These are phyloP conservation scores for Colletotrichum spinosum DNA, from an alignment of 2,329 filamentous ascomycete genomes.

Conservation along the genomic window DNA sequence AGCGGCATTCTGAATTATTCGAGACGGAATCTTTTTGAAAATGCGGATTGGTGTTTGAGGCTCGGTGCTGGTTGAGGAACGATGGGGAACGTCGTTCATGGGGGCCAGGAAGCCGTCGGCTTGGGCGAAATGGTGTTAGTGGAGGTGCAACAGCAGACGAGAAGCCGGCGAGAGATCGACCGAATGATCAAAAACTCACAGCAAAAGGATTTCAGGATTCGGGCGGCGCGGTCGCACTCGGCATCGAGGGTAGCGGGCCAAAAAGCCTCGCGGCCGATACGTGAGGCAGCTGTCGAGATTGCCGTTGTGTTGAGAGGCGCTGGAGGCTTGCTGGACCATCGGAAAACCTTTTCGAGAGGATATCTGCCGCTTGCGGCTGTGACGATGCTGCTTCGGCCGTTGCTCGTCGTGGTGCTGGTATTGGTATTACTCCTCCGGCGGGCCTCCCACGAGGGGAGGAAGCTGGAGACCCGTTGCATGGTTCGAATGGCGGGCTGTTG, in stretches of 20 bases:
- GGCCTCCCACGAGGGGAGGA: slow-evolving; percentile 59
- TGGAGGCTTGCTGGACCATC: slow-evolving; percentile 61
- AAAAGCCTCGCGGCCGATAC: slow-evolving; percentile 79
- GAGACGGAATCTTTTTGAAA: slow-evolving; percentile 84
- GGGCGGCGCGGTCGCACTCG: slow-evolving; percentile 91
- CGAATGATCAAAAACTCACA: slow-evolving; percentile 62
- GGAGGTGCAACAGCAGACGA: slow-evolving; percentile 7
- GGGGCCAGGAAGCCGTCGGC: slow-evolving; percentile 68
- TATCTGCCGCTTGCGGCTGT: slow-evolving; percentile 42
- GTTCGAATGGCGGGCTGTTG: slow-evolving; percentile 37
- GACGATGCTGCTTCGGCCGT: slow-evolving; percentile 28
- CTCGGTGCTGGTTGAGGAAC: slow-evolving; percentile 42
- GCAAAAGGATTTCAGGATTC: slow-evolving; percentile 91
- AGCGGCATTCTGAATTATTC: slow-evolving; percentile 89
- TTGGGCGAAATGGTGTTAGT: slow-evolving; percentile 43
- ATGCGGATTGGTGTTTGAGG: slow-evolving; percentile 66
- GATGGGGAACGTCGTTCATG: slow-evolving; percentile 48
- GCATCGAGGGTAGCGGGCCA: slow-evolving; percentile 89
- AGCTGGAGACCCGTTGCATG: slow-evolving; percentile 58
- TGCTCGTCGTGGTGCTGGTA: slow-evolving; percentile 23
- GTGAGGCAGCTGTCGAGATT: slow-evolving; percentile 70
- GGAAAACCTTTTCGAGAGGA: slow-evolving; percentile 53
- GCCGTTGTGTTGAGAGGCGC: slow-evolving; percentile 60
- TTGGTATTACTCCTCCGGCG: slow-evolving; percentile 49
- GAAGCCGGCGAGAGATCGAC: not conserved